Evolutionary conservation across 495 filamentous ascomycete genomes (phyloP).

Genomic region (Daldinia vernicosa): DNA sequence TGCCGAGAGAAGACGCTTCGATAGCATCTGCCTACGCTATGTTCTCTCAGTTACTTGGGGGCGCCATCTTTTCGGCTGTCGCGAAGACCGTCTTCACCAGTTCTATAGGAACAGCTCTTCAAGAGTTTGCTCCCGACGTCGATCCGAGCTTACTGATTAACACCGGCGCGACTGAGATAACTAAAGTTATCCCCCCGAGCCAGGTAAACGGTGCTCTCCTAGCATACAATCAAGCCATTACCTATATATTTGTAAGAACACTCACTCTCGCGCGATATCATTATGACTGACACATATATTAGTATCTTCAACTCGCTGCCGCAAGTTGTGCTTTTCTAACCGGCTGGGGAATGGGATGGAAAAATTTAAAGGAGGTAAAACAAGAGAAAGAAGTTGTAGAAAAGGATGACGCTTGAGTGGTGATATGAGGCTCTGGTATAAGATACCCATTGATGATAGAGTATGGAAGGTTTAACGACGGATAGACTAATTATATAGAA

Average conservation of each 20-base stretch:
- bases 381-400: conserved; percentile 20
- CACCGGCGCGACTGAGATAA: conserved; percentile 35
- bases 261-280: background rate
- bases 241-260: conserved; percentile 28
- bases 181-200: conserved; percentile 21
- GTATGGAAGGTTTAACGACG: background rate
- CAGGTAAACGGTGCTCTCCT: conserved; percentile 24
- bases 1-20: conserved; percentile 56
- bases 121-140: conserved; percentile 27
- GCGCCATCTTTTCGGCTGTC: conserved; percentile 58
- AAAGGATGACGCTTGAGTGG: background rate
- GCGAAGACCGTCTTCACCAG: conserved; percentile 62
- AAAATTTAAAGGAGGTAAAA: conserved; percentile 31
- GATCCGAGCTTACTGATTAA: conserved; percentile 30
- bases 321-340: conserved; percentile 29
- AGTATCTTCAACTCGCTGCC: conserved; percentile 39
- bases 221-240: conserved; percentile 34
- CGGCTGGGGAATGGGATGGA: conserved; percentile 39
- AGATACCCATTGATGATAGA: background rate
- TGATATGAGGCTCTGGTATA: background rate
- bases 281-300: background rate
- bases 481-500: background rate
- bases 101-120: conserved; percentile 23
- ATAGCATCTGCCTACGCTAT: conserved; percentile 61
- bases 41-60: conserved; percentile 62